Evolutionary conservation across 176 grass and related monocot genomes (phyloP), one percentile per base, ranked within the genome.

Genomic region (Puccinellia tenuiflora): DNA sequence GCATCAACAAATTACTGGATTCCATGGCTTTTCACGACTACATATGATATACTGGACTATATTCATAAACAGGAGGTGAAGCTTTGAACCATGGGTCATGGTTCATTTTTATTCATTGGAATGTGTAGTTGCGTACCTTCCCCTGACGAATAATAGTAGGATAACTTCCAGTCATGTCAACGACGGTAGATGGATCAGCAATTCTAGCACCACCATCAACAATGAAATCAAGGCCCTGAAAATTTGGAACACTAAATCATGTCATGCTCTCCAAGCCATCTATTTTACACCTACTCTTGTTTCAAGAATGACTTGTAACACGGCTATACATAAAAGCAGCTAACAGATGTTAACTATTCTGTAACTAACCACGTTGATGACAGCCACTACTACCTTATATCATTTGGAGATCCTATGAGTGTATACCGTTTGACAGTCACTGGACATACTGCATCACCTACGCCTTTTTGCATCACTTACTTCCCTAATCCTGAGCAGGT

Each of bases 141-240:
- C 91, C 96, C 35, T 93, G 93, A 59, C 93, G 89, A 93, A 96
- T 83, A 72, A 99, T 72, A 56, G 89, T 96, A 80, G 96, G 91
- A 39, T 80, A 45, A 65, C 75, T 86, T 88, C 87, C 83, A 9
- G 77, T 99, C 96, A 96, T 93, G 80, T 99, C 96, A 80, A 99
- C 93, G n/a, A 99, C 87, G 20, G 96, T 99, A 38, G 96, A 99
- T 67, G 93, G 96, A 46, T 99, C 93, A 72, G 89, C 91, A 65
- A 87, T 83, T 95, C 93, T 95, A 45, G 88, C 56, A 85, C 91
- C 93, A 54, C 93, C 89, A 68, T 95, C 93, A 76, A 99, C 83
- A 90, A 99, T 86, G 91, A 99, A 99, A 90, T 99, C 96, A 52
- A 99, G 85, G 43, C 96, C 96, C 96, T 96, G 79, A 26, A 26